phyloP scores from a whole-genome alignment of 75 land plant genomes.

The Chamaecyparis obtusa region DNA sequence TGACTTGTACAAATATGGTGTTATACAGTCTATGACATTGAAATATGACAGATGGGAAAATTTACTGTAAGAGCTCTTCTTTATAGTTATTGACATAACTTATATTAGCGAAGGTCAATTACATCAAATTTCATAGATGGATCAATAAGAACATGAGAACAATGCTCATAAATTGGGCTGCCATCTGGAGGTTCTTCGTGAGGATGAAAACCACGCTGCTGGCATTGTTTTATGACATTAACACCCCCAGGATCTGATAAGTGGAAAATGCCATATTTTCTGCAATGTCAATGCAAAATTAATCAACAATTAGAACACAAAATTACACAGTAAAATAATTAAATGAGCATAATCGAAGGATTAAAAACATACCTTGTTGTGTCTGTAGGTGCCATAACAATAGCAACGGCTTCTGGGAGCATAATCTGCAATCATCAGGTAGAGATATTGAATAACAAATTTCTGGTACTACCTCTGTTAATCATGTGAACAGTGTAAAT shows the following conservation, averaged over 20 bases:
- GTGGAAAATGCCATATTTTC: constrained; percentile 81
- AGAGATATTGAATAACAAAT: background rate
- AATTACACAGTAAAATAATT: background rate
- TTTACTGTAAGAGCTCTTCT: background rate
- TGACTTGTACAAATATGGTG: background rate
- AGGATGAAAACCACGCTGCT: constrained; percentile 85
- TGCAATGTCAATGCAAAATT: constrained; percentile 19
- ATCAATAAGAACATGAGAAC: constrained; percentile 86
- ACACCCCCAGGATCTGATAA: constrained; percentile 88
- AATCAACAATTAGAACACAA: background rate
- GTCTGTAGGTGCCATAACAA: constrained; percentile 99
- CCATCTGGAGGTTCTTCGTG: constrained; percentile 82
- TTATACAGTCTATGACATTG: background rate
- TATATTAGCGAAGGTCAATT: constrained; percentile 68
- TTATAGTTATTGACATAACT: background rate
- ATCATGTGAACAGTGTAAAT: background rate
- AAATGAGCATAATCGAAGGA: background rate
- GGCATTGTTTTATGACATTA: constrained; percentile 73
- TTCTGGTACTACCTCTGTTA: background rate
- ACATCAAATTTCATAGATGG: constrained; percentile 74
- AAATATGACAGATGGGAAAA: background rate
- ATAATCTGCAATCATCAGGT: constrained; percentile 52
- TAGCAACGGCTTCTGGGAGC: constrained; percentile 97
- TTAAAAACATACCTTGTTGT: constrained; percentile 43
- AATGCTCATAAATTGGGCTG: constrained; percentile 76